Percentiles rank a stretch among this genome's conserved stretches.
phyloP scores from a whole-genome alignment of 2,329 filamentous ascomycete species.

The Ophiostoma sp. region DNA sequence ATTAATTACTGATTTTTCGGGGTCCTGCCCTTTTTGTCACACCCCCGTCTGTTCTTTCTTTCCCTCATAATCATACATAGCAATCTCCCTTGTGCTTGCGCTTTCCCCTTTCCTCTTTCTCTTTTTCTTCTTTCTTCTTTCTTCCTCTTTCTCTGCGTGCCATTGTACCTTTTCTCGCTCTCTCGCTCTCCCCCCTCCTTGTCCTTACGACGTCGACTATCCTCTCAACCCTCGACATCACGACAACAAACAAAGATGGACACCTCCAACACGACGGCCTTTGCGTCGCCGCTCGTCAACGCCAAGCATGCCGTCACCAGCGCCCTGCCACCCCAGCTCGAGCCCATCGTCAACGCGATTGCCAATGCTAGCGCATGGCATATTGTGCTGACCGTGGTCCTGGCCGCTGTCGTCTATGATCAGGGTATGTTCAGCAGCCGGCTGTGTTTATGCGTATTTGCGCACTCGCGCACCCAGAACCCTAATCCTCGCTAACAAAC shows the following conservation, averaged over 20 bases:
- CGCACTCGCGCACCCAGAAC: not conserved
- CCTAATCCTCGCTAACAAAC: slow-evolving; percentile 22
- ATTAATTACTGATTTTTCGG: not conserved
- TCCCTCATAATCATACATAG: slow-evolving; percentile 11
- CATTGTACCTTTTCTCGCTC: not conserved
- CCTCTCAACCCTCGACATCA: not conserved
- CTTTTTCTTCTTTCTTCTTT: not conserved
- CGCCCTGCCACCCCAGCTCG: slow-evolving; percentile 51
- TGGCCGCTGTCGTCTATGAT: slow-evolving; percentile 74
- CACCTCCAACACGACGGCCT: slow-evolving; percentile 54
- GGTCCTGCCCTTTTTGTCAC: slow-evolving; percentile 8
- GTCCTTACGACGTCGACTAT: not conserved
- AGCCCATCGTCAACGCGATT: slow-evolving; percentile 51
- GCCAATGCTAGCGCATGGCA: slow-evolving; percentile 56
- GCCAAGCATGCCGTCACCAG: slow-evolving; percentile 45
- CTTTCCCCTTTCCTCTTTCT: not conserved
- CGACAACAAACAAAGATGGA: slow-evolving; percentile 22
- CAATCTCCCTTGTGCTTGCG: slow-evolving; percentile 7
- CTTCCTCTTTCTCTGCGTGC: not conserved
- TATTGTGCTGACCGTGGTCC: slow-evolving; percentile 63
- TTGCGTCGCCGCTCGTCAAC: slow-evolving; percentile 62
- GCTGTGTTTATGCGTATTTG: not conserved
- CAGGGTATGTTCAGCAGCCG: slow-evolving; percentile 56
- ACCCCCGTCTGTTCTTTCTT: not conserved
- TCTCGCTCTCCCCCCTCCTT: not conserved